Percentiles rank a stretch among this genome's conserved stretches.
Conservation (phyloP, 371 early-diverging fungal genomes). For the Mortierella sp. region DNA sequence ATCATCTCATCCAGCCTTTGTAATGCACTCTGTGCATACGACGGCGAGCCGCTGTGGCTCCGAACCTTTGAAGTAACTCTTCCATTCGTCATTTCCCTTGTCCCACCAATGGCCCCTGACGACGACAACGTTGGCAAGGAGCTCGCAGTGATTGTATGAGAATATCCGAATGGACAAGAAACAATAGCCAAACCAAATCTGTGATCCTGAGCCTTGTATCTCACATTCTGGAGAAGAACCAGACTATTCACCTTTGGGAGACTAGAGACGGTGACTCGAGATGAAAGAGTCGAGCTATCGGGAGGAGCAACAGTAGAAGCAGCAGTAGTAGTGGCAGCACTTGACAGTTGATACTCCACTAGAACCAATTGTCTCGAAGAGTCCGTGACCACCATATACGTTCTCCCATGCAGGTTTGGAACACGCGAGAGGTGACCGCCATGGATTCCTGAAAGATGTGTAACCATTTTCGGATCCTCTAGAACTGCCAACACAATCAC, state of each 20-base stretch:
- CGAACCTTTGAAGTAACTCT: neutral
- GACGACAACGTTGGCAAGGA: neutral
- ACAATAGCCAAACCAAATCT: conserved; percentile 38
- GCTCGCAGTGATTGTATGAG: conserved; percentile 15
- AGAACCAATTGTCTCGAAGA: conserved; percentile 23
- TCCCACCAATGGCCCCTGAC: too few species aligned
- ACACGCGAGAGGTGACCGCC: neutral
- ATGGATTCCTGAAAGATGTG: too few species aligned
- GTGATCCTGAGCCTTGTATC: conserved; percentile 31
- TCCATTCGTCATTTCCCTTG: neutral
- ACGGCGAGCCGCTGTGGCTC: neutral
- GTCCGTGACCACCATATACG: conserved; percentile 36
- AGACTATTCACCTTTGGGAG: too few species aligned
- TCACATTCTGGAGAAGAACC: conserved; percentile 9
- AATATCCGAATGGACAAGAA: conserved; percentile 17
- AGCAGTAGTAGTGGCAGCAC: too few species aligned
- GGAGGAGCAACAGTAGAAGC: neutral
- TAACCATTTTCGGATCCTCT: neutral
- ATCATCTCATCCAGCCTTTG: neutral
- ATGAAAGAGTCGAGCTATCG: neutral
- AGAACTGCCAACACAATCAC: conserved; percentile 32
- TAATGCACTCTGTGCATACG: neutral
- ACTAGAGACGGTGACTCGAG: too few species aligned
- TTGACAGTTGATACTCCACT: conserved; percentile 30
- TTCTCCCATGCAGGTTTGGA: neutral